Evolutionary conservation across 306 rosid species (phyloP).

Genomic region (Psophocarpus tetragonolobus): DNA sequence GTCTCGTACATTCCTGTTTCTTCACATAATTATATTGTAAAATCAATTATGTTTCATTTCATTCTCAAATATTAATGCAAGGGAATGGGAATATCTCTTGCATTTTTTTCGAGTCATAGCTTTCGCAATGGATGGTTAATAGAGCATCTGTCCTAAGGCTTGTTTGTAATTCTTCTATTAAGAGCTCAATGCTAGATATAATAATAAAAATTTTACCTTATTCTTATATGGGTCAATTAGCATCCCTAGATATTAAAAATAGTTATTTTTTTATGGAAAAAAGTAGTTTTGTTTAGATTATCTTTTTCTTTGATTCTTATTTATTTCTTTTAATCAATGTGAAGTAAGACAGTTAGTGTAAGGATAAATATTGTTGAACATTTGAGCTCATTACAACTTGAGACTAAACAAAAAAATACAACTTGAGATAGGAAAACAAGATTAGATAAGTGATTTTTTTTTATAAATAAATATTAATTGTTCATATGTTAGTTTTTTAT

Average conservation of each 20-base stretch:
- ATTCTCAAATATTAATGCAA: conserved; percentile 19
- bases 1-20: conserved; percentile 23
- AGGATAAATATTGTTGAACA: too few species aligned
- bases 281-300: background rate
- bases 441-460: too few species aligned
- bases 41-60: conserved; percentile 30
- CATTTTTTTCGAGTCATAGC: background rate
- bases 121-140: background rate
- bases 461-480: too few species aligned
- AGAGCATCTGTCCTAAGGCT: conserved; percentile 1
- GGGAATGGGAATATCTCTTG: conserved; percentile 25
- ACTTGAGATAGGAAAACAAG: too few species aligned
- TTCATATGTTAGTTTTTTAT: too few species aligned
- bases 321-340: background rate
- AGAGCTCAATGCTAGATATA: conserved; percentile 28
- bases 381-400: too few species aligned
- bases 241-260: background rate
- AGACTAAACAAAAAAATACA: too few species aligned
- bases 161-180: conserved; percentile 37
- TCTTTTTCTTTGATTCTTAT: background rate
- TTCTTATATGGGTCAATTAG: background rate
- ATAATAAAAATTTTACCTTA: background rate
- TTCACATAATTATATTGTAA: conserved; percentile 28
- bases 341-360: background rate
- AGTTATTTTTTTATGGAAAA: too few species aligned